phyloP scores from a whole-genome alignment of 768 basidiomycete genomes.

The Lactarius evosmus region DNA sequence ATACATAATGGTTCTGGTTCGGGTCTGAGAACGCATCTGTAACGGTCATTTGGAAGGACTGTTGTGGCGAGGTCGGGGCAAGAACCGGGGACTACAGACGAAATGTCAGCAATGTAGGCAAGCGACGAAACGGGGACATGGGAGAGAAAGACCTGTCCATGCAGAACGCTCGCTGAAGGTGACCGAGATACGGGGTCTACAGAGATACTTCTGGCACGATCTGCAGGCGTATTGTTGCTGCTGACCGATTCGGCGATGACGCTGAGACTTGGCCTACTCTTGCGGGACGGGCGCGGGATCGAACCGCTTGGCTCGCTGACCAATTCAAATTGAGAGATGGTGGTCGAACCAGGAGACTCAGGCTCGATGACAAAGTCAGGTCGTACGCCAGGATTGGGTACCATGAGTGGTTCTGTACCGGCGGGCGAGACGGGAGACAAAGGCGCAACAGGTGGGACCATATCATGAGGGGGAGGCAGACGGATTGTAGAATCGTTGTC shows the following conservation, averaged over 20 bases:
- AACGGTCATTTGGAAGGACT: constrained; percentile 4
- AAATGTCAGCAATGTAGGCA: constrained; percentile 4
- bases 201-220: constrained; percentile 21
- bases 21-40: not conserved
- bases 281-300: constrained; percentile 20
- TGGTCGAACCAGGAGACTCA: constrained; percentile 27
- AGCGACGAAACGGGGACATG: not conserved
- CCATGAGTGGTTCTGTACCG: constrained; percentile 24
- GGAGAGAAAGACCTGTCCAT: constrained; percentile 10
- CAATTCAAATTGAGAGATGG: constrained; percentile 28
- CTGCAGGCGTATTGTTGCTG: constrained; percentile 23
- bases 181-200: constrained; percentile 18
- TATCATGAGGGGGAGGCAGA: constrained; percentile 26
- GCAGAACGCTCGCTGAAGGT: not conserved
- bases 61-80: constrained; percentile 6
- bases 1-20: constrained; percentile 15
- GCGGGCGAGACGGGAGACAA: not conserved
- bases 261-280: constrained; percentile 19
- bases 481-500: constrained; percentile 24
- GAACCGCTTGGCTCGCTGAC: constrained; percentile 26
- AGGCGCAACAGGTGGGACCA: constrained; percentile 16
- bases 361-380: constrained; percentile 14
- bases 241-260: constrained; percentile 25
- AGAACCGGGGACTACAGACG: not conserved
- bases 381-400: constrained; percentile 23